Evolutionary conservation across 2,329 filamentous ascomycete genomes (phyloP), one percentile per base, ranked within the genome.

Genomic region (Didymella pinodella): DNA sequence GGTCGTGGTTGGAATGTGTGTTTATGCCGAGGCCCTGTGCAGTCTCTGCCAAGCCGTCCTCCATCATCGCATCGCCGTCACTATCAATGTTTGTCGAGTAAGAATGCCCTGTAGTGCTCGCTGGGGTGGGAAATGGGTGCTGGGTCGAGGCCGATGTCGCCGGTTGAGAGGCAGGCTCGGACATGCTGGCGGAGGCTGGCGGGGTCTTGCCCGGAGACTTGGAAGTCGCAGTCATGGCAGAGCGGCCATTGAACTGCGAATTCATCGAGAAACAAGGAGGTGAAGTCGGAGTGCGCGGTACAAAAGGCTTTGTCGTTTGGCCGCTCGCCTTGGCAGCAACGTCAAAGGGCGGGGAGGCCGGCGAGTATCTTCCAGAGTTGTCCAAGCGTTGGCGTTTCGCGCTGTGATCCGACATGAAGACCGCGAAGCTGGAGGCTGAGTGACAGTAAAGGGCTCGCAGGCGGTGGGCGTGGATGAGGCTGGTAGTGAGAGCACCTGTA

Each of bases 261-360:
- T 73, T 77, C 66, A 80, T 79, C 73, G 79, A 80, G 77, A 78
- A 78, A 57, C 78, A 78, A 53, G 80, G 79, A 54, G 79, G 80
- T 25, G 80, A 81, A 36, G 80, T 81, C 53, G 81, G 81, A 10
- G 81, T 83, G 66, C 81, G 79, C 47, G 80, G 80, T 50, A 78
- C 75, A 62, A 77, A 75, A 69, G 72, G 69, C 72, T 80, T 80
- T 75, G 76, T 77, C 64, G 78, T 70, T 48, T 68, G 67, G 65
- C 65, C 59, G 71, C 63, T 71, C 54, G 72, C 62, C 73, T 75
- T 75, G 68, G 72, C 73, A 65, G 69, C 70, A 59, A 74, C 68
- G 73, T 77, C 73, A 71, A 77, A 76, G 50, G 78, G 73, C 56
- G 79, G 79, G 54, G 77, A 79, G 52, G 77, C 78, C 56, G 80